Percentiles rank a stretch among this genome's conserved stretches.
Evolutionary conservation across 2,329 filamentous ascomycete species (phyloP).

Genomic region (Aspergillus flavus): DNA sequence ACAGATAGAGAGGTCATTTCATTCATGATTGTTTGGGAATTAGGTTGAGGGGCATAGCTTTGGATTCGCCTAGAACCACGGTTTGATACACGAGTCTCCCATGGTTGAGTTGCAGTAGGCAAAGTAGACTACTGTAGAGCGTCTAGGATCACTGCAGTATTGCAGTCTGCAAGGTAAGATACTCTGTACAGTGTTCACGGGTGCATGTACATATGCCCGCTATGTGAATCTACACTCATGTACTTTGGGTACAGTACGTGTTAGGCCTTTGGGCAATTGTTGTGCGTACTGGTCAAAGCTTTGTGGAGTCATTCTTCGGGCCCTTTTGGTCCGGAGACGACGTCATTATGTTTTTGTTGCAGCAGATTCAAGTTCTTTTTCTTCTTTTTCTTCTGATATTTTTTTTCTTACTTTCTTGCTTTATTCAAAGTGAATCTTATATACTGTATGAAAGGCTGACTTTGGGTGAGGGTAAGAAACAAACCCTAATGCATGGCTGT

Average conservation of each 20-base stretch:
- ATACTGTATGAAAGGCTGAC: background rate
- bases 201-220: background rate
- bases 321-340: slow-evolving; percentile 4
- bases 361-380: background rate
- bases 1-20: background rate
- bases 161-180: background rate
- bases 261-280: background rate
- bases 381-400: background rate
- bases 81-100: background rate
- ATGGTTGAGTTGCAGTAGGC: slow-evolving; percentile 1
- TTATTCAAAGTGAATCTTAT: background rate
- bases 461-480: background rate
- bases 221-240: background rate
- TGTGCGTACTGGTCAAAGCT: slow-evolving; percentile 11
- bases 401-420: background rate
- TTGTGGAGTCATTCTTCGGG: slow-evolving; percentile 6
- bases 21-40: background rate
- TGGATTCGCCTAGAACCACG: slow-evolving; percentile 2
- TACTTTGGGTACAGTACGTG: background rate
- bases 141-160: background rate
- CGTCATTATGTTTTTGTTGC: background rate
- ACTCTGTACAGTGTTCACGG: background rate
- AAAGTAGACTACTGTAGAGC: background rate
- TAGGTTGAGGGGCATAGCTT: background rate
- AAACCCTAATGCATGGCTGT: slow-evolving; percentile 1